These are phyloP conservation scores for Nicotiana tabacum DNA, from an alignment of 257 asterid species.

Conservation along the genomic window DNA sequence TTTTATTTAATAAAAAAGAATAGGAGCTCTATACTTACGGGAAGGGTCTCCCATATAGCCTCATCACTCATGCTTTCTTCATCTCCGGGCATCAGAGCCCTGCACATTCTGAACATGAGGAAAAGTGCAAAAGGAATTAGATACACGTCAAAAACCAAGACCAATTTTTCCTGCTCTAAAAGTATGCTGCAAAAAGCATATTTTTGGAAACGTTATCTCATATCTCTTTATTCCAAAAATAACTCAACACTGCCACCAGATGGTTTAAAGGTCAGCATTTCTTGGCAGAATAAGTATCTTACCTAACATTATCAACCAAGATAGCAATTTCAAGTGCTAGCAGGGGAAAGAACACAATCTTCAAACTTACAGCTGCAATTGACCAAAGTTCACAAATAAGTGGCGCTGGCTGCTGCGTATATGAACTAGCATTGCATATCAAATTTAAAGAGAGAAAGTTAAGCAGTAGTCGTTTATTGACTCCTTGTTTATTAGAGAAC, in stretches of 20 bases:
- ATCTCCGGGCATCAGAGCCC: constrained; percentile 95
- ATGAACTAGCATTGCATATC: neutral
- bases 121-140: constrained; percentile 5
- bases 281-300: constrained; percentile 20
- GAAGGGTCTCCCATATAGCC: constrained; percentile 97
- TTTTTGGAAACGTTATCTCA: constrained; percentile 8
- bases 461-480: neutral
- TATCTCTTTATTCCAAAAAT: constrained; percentile 8
- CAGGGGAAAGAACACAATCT: constrained; percentile 87
- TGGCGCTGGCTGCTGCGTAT: neutral
- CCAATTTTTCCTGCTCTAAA: neutral
- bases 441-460: neutral
- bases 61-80: constrained; percentile 83
- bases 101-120: constrained; percentile 66
- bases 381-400: constrained; percentile 18
- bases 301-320: constrained; percentile 88
- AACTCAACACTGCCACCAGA: constrained; percentile 6
- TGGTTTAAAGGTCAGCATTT: neutral
- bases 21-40: constrained; percentile 52
- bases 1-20: neutral
- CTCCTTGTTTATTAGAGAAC: neutral
- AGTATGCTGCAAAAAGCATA: neutral
- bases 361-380: constrained; percentile 78
- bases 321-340: constrained; percentile 77
- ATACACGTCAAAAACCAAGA: neutral